A percentile compares a stretch with the other conserved stretches of the same genome.
Evolutionary conservation across 225 moss, liverwort and hornwort genomes (phyloP).

Genomic region (Physcomitrellopsis africana): DNA sequence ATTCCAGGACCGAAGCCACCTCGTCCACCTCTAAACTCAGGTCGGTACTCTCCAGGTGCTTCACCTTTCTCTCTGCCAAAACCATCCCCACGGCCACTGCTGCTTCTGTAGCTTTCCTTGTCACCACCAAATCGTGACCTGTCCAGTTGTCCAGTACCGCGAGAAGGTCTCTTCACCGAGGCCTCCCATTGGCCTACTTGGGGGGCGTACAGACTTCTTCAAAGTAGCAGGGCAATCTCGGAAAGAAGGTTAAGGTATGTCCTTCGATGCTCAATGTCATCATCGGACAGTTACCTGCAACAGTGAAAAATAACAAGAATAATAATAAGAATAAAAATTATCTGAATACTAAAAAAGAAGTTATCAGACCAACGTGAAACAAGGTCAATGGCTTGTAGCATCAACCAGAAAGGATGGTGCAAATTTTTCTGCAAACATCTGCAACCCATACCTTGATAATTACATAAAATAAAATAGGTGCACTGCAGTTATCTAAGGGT

Average conservation of each 20-base stretch:
- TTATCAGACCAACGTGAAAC: background rate
- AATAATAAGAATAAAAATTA: background rate
- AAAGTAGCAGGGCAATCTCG: slow-evolving; percentile 73
- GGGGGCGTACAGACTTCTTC: slow-evolving; percentile 77
- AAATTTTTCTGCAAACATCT: too few relatives aligned
- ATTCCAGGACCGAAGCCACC: slow-evolving; percentile 57
- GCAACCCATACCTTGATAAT: too few relatives aligned
- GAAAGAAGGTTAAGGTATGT: slow-evolving; percentile 72
- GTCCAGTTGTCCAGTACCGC: slow-evolving; percentile 66
- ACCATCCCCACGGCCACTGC: slow-evolving; percentile 61
- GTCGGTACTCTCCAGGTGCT: slow-evolving; percentile 74
- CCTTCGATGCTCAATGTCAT: slow-evolving; percentile 73
- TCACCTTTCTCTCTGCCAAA: slow-evolving; percentile 70
- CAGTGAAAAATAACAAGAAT: background rate
- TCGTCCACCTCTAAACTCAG: slow-evolving; percentile 64
- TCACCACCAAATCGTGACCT: slow-evolving; percentile 60
- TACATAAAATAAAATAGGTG: too few relatives aligned
- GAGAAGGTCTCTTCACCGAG: slow-evolving; percentile 67
- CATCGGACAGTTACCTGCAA: slow-evolving; percentile 67
- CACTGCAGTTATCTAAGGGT: too few relatives aligned
- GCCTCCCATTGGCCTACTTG: slow-evolving; percentile 65
- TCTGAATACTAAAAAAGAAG: background rate
- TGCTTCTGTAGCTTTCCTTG: slow-evolving; percentile 51
- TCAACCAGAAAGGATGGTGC: too few relatives aligned
- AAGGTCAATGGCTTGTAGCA: too few relatives aligned